These are phyloP conservation scores for Amaranthus tricolor DNA, from an alignment of 179 eudicot genomes.

Conservation along the genomic window DNA sequence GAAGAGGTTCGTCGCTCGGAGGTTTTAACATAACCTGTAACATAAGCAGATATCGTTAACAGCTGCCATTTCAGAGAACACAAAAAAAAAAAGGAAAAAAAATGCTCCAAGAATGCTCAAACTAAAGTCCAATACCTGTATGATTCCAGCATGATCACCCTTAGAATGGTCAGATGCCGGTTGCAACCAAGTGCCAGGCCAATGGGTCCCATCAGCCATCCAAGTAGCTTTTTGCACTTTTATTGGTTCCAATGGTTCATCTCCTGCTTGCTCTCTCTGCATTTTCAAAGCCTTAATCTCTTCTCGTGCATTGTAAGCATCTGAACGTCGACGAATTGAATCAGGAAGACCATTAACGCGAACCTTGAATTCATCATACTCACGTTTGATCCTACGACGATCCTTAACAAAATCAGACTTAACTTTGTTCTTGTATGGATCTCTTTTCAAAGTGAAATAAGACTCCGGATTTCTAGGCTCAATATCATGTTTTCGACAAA, in stretches of 20 bases:
- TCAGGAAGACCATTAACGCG: slow-evolving; percentile 72
- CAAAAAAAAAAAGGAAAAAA: too few species aligned
- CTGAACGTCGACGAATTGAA: slow-evolving; percentile 49
- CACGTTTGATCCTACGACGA: slow-evolving; percentile 79
- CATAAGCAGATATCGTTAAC: too few species aligned
- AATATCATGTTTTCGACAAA: slow-evolving; percentile 73
- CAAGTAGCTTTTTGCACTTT: slow-evolving; percentile 56
- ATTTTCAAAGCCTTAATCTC: slow-evolving; percentile 29
- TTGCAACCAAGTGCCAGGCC: slow-evolving; percentile 76
- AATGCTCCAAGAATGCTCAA: too few species aligned
- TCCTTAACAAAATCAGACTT: slow-evolving; percentile 74
- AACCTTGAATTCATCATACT: slow-evolving; percentile 83
- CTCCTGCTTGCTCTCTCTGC: slow-evolving; percentile 26
- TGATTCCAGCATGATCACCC: slow-evolving; percentile 80
- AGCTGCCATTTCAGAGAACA: too few species aligned
- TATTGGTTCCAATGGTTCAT: slow-evolving; percentile 20
- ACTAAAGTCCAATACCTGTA: slow-evolving; percentile 34
- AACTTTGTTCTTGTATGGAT: slow-evolving; percentile 74
- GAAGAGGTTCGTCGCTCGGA: too few species aligned
- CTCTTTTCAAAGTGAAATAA: slow-evolving; percentile 56
- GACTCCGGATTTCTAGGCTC: slow-evolving; percentile 79
- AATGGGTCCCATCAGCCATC: slow-evolving; percentile 88
- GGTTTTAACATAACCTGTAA: too few species aligned
- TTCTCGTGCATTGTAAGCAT: slow-evolving; percentile 54
- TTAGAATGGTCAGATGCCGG: slow-evolving; percentile 54